Evolutionary conservation across 768 basidiomycete species (phyloP).

Genomic region (Gloeophyllum trabeum): DNA sequence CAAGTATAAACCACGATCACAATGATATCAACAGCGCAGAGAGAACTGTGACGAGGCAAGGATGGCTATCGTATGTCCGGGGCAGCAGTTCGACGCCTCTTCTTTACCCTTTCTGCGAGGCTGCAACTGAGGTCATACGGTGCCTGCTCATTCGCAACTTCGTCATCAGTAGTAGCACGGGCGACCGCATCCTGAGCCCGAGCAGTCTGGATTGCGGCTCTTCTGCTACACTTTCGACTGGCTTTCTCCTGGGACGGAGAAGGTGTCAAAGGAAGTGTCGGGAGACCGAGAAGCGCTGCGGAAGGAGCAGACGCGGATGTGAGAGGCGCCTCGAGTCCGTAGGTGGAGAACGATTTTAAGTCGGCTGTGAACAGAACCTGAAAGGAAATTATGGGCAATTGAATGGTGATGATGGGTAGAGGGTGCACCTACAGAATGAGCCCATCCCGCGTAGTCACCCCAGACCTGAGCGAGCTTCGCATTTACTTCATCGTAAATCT

Average conservation of each 20-base stretch:
- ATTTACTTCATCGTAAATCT: slow-evolving; percentile 65
- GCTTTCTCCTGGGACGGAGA: slow-evolving; percentile 1
- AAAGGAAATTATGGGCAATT: not conserved
- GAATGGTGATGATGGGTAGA: not conserved
- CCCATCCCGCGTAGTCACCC: slow-evolving; percentile 88
- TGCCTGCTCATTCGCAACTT: too few species aligned
- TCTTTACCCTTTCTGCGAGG: too few species aligned
- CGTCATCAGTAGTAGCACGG: too few species aligned
- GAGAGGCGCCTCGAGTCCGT: slow-evolving; percentile 31
- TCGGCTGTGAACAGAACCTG: slow-evolving; percentile 73
- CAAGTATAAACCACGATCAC: too few species aligned
- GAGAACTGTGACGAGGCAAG: too few species aligned
- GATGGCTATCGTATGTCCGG: too few species aligned
- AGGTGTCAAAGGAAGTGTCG: not conserved
- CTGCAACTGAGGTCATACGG: too few species aligned
- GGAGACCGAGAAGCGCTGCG: not conserved
- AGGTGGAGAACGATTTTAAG: slow-evolving; percentile 52
- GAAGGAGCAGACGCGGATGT: slow-evolving; percentile 1
- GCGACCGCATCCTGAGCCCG: too few species aligned
- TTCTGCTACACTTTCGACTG: too few species aligned
- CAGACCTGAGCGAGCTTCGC: slow-evolving; percentile 50
- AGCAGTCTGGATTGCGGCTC: too few species aligned
- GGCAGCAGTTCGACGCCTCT: too few species aligned
- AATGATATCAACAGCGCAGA: too few species aligned
- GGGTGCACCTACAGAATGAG: slow-evolving; percentile 52